Base-by-base conservation (phyloP, 495 filamentous ascomycete genomes). In the Neurospora tetrasperma region DNA sequence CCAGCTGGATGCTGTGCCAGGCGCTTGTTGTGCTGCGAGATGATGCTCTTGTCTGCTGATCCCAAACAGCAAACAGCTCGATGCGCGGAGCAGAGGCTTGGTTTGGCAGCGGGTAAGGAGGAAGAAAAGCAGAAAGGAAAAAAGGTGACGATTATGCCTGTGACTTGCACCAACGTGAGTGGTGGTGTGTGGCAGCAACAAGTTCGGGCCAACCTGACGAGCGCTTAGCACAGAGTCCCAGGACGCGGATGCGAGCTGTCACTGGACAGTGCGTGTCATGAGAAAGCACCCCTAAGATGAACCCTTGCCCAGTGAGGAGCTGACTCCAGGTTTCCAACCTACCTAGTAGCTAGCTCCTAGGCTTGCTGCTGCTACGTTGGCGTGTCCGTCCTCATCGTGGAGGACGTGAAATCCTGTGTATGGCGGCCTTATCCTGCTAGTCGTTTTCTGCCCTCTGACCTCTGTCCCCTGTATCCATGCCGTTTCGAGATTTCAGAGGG, bases 11-110 rank as follows among this genome's bases (percentile, higher is more conserved):
- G 73, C 68, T 76, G 72, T 75, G 74, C 74, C 69, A 73, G 78
- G 80, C 80, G 80, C 80, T 82, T 82, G 78, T 75, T 70, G 71
- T 82, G 80, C 78, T 75, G 79, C 69, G 73, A 71, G 68, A 71
- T 73, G 48, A 59, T 75, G 27, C 27, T 44, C 18, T 73, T 46
- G 70, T 42, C 66, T 70, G 66, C 39, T 70, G 62, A 27, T 66
- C 31, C 35, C 40, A 70, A 23, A 42, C 69, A 70, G 42, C 42
- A 72, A 35, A 66, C 18, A 73, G 16, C n/a, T 39, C 7, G 39
- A 48, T 31, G 14, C 11, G 35, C 39, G 46, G 40, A 69, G 46
- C 68, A 69, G 43, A 71, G 75, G 35, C 59, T 73, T 73, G 62
- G 48, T 73, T 68, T 46, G 42, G 62, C 39, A 43, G 71, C 39